phyloP scores from a whole-genome alignment of 2,329 filamentous ascomycete genomes.

The Colletotrichum sp. region DNA sequence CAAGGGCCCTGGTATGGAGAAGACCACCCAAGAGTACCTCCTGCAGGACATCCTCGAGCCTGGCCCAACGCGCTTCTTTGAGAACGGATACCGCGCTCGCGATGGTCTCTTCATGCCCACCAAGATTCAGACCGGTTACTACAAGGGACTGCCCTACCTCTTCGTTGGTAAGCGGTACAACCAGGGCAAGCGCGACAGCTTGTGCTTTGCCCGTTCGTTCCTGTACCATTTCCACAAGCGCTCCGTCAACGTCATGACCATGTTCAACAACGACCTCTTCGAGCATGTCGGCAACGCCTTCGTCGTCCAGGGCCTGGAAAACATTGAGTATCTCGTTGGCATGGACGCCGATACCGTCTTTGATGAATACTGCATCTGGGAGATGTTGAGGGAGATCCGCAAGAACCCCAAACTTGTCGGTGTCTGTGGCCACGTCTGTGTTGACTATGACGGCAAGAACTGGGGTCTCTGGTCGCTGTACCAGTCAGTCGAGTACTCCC shows the following conservation, averaged over 20 bases:
- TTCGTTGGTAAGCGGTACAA: conserved; percentile 55
- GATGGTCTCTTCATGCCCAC: conserved; percentile 52
- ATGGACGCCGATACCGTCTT: conserved; percentile 57
- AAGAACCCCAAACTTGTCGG: conserved; percentile 47
- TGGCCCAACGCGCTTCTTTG: conserved; percentile 36
- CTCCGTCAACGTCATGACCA: conserved; percentile 44
- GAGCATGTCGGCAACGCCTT: conserved; percentile 43
- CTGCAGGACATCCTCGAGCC: conserved; percentile 49
- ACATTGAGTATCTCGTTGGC: conserved; percentile 47
- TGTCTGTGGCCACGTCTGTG: conserved; percentile 53
- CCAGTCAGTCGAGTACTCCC: conserved; percentile 53
- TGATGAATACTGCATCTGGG: conserved; percentile 46
- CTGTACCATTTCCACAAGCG: conserved; percentile 53
- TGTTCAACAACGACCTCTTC: conserved; percentile 51
- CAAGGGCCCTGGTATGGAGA: conserved; percentile 50
- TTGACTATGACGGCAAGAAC: conserved; percentile 46
- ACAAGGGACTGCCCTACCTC: conserved; percentile 50
- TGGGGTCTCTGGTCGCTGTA: conserved; percentile 52
- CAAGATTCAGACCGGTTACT: conserved; percentile 46
- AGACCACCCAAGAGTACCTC: conserved; percentile 53
- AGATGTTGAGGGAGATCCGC: conserved; percentile 48
- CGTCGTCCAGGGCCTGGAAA: conserved; percentile 40
- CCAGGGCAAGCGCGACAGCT: conserved; percentile 54
- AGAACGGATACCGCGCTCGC: conserved; percentile 50
- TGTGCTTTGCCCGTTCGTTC: conserved; percentile 54